phyloP scores from a whole-genome alignment of 1,284 basidiomycete species.

The Leccinum griseonigrum region DNA sequence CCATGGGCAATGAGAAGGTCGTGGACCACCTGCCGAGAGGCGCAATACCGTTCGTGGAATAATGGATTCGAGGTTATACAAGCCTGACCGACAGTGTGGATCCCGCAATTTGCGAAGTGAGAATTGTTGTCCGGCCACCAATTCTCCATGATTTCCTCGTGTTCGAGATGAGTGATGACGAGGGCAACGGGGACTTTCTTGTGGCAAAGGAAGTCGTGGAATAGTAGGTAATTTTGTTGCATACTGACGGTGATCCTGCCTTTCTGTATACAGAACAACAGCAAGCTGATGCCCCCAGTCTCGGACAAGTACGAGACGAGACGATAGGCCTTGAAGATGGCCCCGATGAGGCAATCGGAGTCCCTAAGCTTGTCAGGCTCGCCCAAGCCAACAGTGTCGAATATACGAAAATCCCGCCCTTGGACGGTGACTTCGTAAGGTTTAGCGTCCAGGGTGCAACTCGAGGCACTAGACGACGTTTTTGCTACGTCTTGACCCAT shows the following conservation, averaged over 20 bases:
- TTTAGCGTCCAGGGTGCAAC: slow-evolving; percentile 32
- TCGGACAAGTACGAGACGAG: slow-evolving; percentile 26
- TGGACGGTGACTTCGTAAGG: slow-evolving; percentile 22
- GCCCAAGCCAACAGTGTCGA: slow-evolving; percentile 32
- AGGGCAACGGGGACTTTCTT: slow-evolving; percentile 36
- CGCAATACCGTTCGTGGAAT: slow-evolving; percentile 25
- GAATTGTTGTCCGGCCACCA: slow-evolving; percentile 31
- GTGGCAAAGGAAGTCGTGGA: slow-evolving; percentile 35
- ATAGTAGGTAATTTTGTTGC: slow-evolving; percentile 38
- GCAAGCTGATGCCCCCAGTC: slow-evolving; percentile 34
- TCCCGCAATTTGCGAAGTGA: slow-evolving; percentile 21
- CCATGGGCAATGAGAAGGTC: slow-evolving; percentile 25
- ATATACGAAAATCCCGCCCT: slow-evolving; percentile 27
- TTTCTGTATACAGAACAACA: slow-evolving; percentile 39
- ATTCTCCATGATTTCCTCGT: slow-evolving; percentile 29
- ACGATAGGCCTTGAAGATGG: slow-evolving; percentile 32
- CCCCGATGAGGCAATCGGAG: slow-evolving; percentile 26
- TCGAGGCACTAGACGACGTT: slow-evolving; percentile 24
- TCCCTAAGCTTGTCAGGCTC: slow-evolving; percentile 29
- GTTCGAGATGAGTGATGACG: slow-evolving; percentile 39
- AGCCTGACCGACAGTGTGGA: slow-evolving; percentile 27
- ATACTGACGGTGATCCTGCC: slow-evolving; percentile 32
- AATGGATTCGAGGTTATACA: slow-evolving; percentile 32
- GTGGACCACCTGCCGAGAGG: slow-evolving; percentile 24
- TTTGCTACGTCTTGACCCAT: slow-evolving; percentile 24